Conservation (phyloP, 306 rosid species). For the Cicer judaicum region DNA sequence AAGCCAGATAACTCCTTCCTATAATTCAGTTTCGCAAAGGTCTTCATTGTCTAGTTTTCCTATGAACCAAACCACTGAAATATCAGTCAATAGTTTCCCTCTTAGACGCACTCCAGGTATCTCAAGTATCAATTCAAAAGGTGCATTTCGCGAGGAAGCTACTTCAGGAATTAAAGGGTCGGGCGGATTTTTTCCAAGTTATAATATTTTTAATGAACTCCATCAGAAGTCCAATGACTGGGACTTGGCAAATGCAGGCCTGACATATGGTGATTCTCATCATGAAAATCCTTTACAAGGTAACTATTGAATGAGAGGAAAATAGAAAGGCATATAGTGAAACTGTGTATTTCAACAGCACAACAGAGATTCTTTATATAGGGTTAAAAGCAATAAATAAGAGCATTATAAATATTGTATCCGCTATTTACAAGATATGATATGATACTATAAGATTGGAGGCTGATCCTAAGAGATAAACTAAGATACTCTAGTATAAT, state of each 20-base stretch:
- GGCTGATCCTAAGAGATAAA: no score
- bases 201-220: conserved; percentile 72
- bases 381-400: no score
- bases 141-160: conserved; percentile 57
- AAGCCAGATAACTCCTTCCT: conserved; percentile 56
- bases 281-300: conserved; percentile 61
- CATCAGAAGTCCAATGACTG: conserved; percentile 76
- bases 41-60: conserved; percentile 74
- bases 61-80: conserved; percentile 61
- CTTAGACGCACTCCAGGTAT: conserved; percentile 63
- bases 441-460: no score
- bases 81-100: conserved; percentile 63
- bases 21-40: conserved; percentile 59
- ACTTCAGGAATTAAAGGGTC: conserved; percentile 60
- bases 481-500: no score
- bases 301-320: background rate
- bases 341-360: no score
- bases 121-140: conserved; percentile 59
- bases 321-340: no score
- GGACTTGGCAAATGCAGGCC: conserved; percentile 64
- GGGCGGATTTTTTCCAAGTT: conserved; percentile 55
- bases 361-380: no score
- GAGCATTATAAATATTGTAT: no score
- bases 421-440: no score
- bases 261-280: conserved; percentile 67